Conservation (phyloP, 305 asterid genomes). For the Andrographis paniculata region DNA sequence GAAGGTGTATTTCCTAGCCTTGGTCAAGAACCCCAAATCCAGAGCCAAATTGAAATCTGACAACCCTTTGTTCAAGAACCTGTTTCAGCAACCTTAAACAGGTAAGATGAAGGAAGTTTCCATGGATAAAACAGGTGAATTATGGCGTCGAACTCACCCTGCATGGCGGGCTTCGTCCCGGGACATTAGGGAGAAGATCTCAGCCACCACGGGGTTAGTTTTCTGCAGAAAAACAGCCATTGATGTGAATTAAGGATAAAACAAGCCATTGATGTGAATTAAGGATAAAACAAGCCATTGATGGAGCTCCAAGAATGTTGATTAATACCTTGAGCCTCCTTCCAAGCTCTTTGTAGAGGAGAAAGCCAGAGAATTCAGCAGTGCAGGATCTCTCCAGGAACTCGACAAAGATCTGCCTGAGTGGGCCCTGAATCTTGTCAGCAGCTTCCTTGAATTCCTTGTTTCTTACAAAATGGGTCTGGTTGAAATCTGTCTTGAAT, state of each 20-base stretch:
- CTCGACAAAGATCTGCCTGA: constrained; percentile 85
- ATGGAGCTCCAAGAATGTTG: no score
- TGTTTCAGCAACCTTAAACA: constrained; percentile 3
- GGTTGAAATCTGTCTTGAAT: constrained; percentile 81
- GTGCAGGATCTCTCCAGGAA: constrained; percentile 98
- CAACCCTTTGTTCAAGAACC: constrained; percentile 43
- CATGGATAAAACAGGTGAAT: neutral
- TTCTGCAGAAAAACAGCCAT: constrained; percentile 42
- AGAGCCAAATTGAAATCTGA: constrained; percentile 82
- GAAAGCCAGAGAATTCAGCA: constrained; percentile 97
- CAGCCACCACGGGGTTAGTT: constrained; percentile 92
- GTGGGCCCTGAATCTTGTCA: constrained; percentile 72
- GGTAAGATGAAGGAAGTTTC: no score
- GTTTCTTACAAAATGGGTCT: constrained; percentile 77
- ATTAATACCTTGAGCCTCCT: constrained; percentile 79
- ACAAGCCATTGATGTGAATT: neutral
- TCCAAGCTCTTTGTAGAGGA: constrained; percentile 85
- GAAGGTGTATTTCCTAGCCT: constrained; percentile 94
- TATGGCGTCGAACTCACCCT: constrained; percentile 36
- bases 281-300: neutral
- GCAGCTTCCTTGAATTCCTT: constrained; percentile 94
- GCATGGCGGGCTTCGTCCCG: constrained; percentile 97
- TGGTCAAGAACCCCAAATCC: constrained; percentile 93
- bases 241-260: no score
- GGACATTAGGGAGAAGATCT: constrained; percentile 93